phyloP scores from a whole-genome alignment of 768 basidiomycete genomes.

The Rhizopogon sp. region DNA sequence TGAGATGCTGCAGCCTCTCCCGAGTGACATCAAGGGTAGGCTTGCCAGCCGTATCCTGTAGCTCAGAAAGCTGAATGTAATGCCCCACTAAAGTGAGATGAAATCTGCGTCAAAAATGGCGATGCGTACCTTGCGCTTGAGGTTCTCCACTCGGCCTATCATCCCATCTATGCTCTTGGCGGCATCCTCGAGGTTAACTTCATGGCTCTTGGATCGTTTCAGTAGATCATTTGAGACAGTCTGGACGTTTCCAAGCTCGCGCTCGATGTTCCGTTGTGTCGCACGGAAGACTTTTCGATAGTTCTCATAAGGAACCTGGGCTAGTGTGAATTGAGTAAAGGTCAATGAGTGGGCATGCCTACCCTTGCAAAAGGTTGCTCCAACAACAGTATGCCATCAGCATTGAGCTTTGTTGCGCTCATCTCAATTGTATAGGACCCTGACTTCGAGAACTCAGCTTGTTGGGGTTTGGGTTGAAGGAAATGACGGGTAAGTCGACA shows the following conservation, averaged over 20 bases:
- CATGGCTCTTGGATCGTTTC: constrained; percentile 34
- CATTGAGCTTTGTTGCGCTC: constrained; percentile 48
- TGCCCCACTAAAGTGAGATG: constrained; percentile 12
- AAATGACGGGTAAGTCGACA: not conserved
- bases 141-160: constrained; percentile 68
- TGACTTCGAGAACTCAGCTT: not conserved
- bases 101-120: constrained; percentile 13
- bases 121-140: constrained; percentile 79
- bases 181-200: constrained; percentile 43
- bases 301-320: constrained; percentile 84
- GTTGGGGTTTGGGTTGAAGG: not conserved
- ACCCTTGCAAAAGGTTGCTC: constrained; percentile 83
- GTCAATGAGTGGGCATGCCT: constrained; percentile 15
- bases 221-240: constrained; percentile 55
- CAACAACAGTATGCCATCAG: constrained; percentile 73
- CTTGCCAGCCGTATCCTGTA: constrained; percentile 39
- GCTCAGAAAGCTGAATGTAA: constrained; percentile 39
- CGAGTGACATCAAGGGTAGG: constrained; percentile 72
- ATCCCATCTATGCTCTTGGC: constrained; percentile 65
- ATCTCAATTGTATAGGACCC: constrained; percentile 13
- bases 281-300: constrained; percentile 85
- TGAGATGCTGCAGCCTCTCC: constrained; percentile 70
- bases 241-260: constrained; percentile 63
- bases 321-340: constrained; percentile 9
- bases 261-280: constrained; percentile 77